phyloP scores from a whole-genome alignment of 192 early-diverging fungal genomes.

The Coemansia sp. region DNA sequence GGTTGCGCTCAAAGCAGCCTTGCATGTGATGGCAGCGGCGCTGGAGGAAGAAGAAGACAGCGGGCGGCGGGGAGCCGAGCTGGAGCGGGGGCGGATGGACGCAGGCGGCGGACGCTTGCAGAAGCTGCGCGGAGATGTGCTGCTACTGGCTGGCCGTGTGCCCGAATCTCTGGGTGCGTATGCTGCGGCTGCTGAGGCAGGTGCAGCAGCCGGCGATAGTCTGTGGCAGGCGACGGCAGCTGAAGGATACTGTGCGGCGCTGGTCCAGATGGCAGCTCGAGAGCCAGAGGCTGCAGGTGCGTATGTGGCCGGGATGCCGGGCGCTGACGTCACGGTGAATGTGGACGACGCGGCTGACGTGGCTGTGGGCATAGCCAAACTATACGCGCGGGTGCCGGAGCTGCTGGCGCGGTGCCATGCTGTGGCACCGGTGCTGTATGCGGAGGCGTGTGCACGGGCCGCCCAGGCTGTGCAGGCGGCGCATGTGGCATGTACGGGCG shows the following conservation, averaged over 20 bases:
- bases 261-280: slow-evolving; percentile 36
- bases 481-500: slow-evolving; percentile 25
- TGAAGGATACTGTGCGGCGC: slow-evolving; percentile 54
- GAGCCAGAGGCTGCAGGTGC: slow-evolving; percentile 22
- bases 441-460: slow-evolving; percentile 48
- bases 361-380: slow-evolving; percentile 6
- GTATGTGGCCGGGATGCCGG: slow-evolving; percentile 6
- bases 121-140: slow-evolving; percentile 52
- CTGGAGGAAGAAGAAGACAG: slow-evolving; percentile 35
- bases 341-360: not conserved
- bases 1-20: slow-evolving; percentile 38
- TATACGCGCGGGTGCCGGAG: slow-evolving; percentile 40
- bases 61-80: slow-evolving; percentile 38
- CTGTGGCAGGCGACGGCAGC: slow-evolving; percentile 53
- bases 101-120: slow-evolving; percentile 38
- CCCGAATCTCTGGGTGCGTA: slow-evolving; percentile 47
- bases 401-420: slow-evolving; percentile 42
- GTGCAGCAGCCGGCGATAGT: slow-evolving; percentile 30
- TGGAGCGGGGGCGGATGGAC: slow-evolving; percentile 30
- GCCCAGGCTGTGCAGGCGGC: slow-evolving; percentile 40
- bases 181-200: slow-evolving; percentile 31
- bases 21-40: slow-evolving; percentile 42
- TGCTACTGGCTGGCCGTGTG: slow-evolving; percentile 43
- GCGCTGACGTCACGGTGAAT: not conserved
- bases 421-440: slow-evolving; percentile 45